Base-by-base conservation (phyloP, 2,329 filamentous ascomycete species). In the Daldinia eschscholtzii region DNA sequence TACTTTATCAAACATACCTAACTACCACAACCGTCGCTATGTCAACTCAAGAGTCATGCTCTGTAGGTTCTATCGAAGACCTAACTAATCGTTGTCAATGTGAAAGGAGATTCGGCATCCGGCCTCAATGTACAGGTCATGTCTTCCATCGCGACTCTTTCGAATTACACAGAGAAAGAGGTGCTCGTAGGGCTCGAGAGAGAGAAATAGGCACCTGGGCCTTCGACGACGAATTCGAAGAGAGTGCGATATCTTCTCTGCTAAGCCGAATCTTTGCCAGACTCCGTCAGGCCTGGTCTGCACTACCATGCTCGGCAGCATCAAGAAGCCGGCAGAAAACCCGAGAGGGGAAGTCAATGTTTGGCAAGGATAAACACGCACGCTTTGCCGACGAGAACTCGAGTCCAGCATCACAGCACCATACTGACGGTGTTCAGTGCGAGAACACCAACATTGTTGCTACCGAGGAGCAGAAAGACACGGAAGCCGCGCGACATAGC, bases 81-180 rank as follows among this genome's bases (percentile, higher is more conserved):
- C 10, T 37, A 18, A 20, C 41, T 13, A 41, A 41, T 9, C 50
- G 42, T 23, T 57, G 35, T 39, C 12, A 28, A 5, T 46, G 28
- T 20, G 18, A 53, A 10, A 10, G 2, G 18, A n/a, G 13, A 4
- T 18, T 18, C 35, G 12, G 6, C 18, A 28, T 2, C 42, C 41
- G 13, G 10, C 13, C 26, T 4, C 46, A 52, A 30, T 41, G 35
- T 33, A 48, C 35, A 15, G 48, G 62, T n/a, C 37, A 52, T 26
- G n/a, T 46, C 12, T 62, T 56, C 13, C 53, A 65, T 48, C 67
- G 67, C 12, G 64, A 67, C 26, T 67, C 67, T n/a, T 67, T 67
- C 60, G 64, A 70, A 6, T 39, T 70, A 39, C 57, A 70, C 42
- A 53, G 61, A 26, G 46, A 64, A 33, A 52, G 46, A 30, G 15